A percentile compares a stretch with the other conserved stretches of the same genome.
These are phyloP conservation scores for Thelonectria discophora DNA, from an alignment of 2,329 filamentous ascomycete genomes.

Conservation along the genomic window DNA sequence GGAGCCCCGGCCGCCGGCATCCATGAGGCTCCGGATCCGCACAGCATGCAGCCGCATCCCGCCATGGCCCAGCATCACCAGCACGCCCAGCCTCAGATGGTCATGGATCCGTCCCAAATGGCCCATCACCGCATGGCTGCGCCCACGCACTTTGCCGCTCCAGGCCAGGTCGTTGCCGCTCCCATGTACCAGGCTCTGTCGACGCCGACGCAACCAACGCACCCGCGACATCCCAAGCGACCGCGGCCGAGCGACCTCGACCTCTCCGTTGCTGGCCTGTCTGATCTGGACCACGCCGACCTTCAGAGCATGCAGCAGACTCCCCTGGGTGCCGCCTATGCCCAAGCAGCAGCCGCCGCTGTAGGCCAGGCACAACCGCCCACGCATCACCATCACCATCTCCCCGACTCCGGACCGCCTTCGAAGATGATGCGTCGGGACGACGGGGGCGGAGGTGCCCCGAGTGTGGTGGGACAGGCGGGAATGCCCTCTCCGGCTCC, in stretches of 20 bases:
- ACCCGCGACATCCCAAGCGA: slow-evolving; percentile 58
- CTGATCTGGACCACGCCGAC: slow-evolving; percentile 63
- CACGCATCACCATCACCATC: slow-evolving; percentile 82
- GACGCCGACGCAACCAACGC: slow-evolving; percentile 50
- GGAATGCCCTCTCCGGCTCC: slow-evolving; percentile 88
- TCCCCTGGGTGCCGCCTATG: slow-evolving; percentile 62
- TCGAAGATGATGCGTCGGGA: slow-evolving; percentile 73
- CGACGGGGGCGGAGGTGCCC: slow-evolving; percentile 67
- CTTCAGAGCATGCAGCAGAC: slow-evolving; percentile 65
- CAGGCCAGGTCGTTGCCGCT: slow-evolving; percentile 56
- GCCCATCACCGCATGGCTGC: slow-evolving; percentile 58
- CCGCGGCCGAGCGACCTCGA: slow-evolving; percentile 68
- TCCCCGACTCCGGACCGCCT: slow-evolving; percentile 77
- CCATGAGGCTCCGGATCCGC: slow-evolving; percentile 54
- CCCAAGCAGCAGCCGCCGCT: slow-evolving; percentile 52
- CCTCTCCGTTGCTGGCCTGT: slow-evolving; percentile 59
- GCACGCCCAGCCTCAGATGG: slow-evolving; percentile 62
- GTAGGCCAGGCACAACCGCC: slow-evolving; percentile 52
- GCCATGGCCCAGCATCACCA: slow-evolving; percentile 54
- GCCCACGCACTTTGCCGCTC: slow-evolving; percentile 61
- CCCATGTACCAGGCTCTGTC: slow-evolving; percentile 62
- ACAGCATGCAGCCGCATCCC: slow-evolving; percentile 47
- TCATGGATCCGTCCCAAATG: slow-evolving; percentile 66
- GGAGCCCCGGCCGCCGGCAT: slow-evolving; percentile 53
- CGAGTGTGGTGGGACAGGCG: slow-evolving; percentile 85